Evolutionary conservation across 139 green algal genomes (phyloP).

Genomic region (Volvox africanus): DNA sequence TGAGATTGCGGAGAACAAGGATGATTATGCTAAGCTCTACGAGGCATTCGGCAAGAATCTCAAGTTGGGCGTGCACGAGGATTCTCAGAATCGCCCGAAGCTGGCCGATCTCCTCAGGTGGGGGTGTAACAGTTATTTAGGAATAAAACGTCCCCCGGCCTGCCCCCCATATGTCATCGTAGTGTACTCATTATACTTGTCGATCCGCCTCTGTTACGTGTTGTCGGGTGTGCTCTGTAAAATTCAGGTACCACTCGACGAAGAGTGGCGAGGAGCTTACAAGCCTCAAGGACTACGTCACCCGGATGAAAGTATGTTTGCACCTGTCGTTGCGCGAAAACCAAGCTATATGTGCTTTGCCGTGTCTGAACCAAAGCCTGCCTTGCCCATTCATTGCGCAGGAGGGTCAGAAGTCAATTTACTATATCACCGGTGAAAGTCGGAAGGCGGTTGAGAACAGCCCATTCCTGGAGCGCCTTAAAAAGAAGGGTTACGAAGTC

Average conservation of each 20-base stretch:
- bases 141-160: too few species aligned
- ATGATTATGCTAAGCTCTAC: constrained; percentile 99
- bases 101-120: constrained; percentile 90
- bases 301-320: constrained; percentile 94
- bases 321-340: too few species aligned
- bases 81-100: constrained; percentile 97
- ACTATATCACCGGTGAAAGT: constrained; percentile 99
- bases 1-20: constrained; percentile 99
- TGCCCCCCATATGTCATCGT: too few species aligned
- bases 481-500: constrained; percentile 97
- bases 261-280: constrained; percentile 99
- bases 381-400: neutral
- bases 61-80: constrained; percentile 98
- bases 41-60: constrained; percentile 99
- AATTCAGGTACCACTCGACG: constrained; percentile 93
- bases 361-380: too few species aligned
- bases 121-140: too few species aligned
- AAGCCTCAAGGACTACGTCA: constrained; percentile 99
- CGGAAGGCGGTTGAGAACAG: constrained; percentile 98
- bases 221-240: too few species aligned
- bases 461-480: constrained; percentile 99
- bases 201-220: too few species aligned
- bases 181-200: too few species aligned
- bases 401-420: constrained; percentile 97
- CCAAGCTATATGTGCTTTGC: too few species aligned